Conservation (phyloP, 495 filamentous ascomycete species). For the Aspergillus mulundensis region DNA sequence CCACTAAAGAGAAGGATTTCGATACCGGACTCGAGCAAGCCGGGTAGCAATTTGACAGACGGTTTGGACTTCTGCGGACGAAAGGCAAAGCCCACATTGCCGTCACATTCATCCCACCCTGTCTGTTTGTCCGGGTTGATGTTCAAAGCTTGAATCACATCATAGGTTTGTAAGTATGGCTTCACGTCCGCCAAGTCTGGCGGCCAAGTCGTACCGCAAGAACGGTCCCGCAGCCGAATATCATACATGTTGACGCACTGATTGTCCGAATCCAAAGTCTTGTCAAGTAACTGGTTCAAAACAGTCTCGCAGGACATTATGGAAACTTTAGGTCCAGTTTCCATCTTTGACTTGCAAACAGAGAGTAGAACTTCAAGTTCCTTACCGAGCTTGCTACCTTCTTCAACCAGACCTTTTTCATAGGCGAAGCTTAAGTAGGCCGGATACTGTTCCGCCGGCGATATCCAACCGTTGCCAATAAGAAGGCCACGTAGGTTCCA, state of each 20-base stretch:
- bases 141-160: slow-evolving; percentile 76
- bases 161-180: slow-evolving; percentile 78
- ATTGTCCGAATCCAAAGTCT: slow-evolving; percentile 50
- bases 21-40: slow-evolving; percentile 64
- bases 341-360: slow-evolving; percentile 56
- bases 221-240: slow-evolving; percentile 73
- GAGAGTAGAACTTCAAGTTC: slow-evolving; percentile 66
- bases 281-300: slow-evolving; percentile 60
- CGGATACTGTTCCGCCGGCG: slow-evolving; percentile 84
- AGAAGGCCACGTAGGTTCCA: slow-evolving; percentile 88
- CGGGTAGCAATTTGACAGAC: slow-evolving; percentile 69
- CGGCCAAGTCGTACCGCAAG: slow-evolving; percentile 96
- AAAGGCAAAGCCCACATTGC: slow-evolving; percentile 69
- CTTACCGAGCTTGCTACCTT: slow-evolving; percentile 58
- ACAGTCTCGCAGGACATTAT: slow-evolving; percentile 67
- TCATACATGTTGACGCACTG: slow-evolving; percentile 94
- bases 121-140: slow-evolving; percentile 74
- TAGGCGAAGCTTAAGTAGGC: slow-evolving; percentile 78
- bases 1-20: slow-evolving; percentile 86
- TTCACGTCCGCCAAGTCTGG: slow-evolving; percentile 71
- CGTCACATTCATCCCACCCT: slow-evolving; percentile 90
- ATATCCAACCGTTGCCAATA: slow-evolving; percentile 97
- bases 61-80: slow-evolving; percentile 63
- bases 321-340: slow-evolving; percentile 60
- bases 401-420: slow-evolving; percentile 64